Conservation (phyloP, 1,284 basidiomycete genomes). For the Ustilago vetiveriae region DNA sequence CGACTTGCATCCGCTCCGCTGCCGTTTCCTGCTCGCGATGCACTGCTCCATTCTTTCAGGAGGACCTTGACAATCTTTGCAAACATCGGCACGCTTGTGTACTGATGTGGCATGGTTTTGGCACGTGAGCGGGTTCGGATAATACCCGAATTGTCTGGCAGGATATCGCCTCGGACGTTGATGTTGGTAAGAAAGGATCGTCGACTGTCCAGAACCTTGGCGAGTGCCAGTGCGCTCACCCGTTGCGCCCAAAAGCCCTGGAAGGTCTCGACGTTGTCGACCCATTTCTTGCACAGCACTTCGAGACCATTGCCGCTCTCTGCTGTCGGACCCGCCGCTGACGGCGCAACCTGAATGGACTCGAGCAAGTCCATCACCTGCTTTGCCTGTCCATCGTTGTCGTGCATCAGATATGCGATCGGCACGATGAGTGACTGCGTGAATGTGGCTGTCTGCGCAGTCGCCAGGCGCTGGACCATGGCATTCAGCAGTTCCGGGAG, state of each 20-base stretch:
- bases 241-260: constrained; percentile 81
- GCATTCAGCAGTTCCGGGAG: constrained; percentile 85
- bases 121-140: constrained; percentile 95
- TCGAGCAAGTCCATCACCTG: constrained; percentile 68
- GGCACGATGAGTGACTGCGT: constrained; percentile 83
- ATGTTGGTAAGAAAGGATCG: constrained; percentile 76
- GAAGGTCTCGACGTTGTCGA: constrained; percentile 90
- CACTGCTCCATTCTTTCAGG: constrained; percentile 78
- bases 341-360: constrained; percentile 60
- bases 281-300: constrained; percentile 87
- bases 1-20: constrained; percentile 11
- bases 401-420: constrained; percentile 89
- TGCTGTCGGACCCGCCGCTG: background rate
- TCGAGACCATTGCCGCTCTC: constrained; percentile 74
- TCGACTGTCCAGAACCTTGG: constrained; percentile 77
- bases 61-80: constrained; percentile 90
- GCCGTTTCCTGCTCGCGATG: constrained; percentile 59
- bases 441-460: constrained; percentile 87
- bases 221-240: constrained; percentile 77
- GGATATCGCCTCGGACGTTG: constrained; percentile 89
- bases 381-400: constrained; percentile 72
- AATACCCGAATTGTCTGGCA: constrained; percentile 69
- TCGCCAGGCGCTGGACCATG: constrained; percentile 80
- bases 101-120: constrained; percentile 75
- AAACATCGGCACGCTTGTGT: constrained; percentile 84